phyloP scores from a whole-genome alignment of 371 early-diverging fungal genomes.

The Syncephalastrum sp. region DNA sequence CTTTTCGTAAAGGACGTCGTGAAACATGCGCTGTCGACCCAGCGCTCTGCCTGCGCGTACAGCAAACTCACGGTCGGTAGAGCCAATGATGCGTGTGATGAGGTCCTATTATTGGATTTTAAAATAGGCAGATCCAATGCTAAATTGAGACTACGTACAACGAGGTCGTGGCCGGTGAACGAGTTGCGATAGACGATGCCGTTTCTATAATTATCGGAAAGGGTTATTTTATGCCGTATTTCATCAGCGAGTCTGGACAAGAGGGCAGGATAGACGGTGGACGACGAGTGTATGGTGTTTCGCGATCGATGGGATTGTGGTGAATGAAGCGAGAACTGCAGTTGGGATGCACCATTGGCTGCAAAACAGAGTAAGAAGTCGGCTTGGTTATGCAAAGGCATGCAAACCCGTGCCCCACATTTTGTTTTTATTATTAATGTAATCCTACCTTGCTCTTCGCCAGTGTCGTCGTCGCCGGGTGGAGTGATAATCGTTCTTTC shows the following conservation, averaged over 20 bases:
- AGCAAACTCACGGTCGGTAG: slow-evolving; percentile 75
- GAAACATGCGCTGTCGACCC: slow-evolving; percentile 76
- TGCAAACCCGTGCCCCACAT: slow-evolving; percentile 5
- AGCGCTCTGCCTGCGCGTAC: slow-evolving; percentile 74
- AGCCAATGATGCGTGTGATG: slow-evolving; percentile 62
- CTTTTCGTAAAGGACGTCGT: slow-evolving; percentile 78
- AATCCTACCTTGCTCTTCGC: neutral
- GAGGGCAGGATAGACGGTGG: slow-evolving; percentile 61
- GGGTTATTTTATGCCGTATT: slow-evolving; percentile 53
- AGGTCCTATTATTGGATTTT: slow-evolving; percentile 35
- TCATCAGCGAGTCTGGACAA: slow-evolving; percentile 76
- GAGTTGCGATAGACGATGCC: slow-evolving; percentile 76
- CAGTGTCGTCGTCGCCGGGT: no score
- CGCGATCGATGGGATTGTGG: neutral
- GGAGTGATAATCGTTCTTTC: no score
- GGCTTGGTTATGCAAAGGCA: neutral
- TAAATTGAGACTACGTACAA: slow-evolving; percentile 30
- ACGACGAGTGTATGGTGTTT: neutral
- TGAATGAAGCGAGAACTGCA: neutral
- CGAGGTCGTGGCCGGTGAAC: slow-evolving; percentile 80
- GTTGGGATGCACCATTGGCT: no score
- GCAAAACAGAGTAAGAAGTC: no score
- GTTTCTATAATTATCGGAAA: slow-evolving; percentile 64
- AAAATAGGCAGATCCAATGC: no score
- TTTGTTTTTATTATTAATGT: neutral